A percentile compares a stretch with the other conserved stretches of the same genome.
These are phyloP conservation scores for Gossypium anomalum DNA, from an alignment of 345 rosid genomes.

Conservation along the genomic window DNA sequence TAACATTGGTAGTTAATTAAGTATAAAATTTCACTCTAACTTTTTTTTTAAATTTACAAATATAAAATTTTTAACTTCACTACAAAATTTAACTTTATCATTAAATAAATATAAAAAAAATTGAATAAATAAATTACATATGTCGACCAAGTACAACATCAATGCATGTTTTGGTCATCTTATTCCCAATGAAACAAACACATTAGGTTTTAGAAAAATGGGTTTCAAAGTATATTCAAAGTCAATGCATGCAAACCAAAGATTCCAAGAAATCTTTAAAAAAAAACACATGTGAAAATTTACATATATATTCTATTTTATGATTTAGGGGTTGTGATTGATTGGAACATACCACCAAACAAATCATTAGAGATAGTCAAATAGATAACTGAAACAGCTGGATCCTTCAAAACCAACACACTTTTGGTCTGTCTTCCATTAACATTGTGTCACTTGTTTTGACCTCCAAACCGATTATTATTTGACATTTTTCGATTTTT, in stretches of 20 bases:
- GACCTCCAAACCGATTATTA: not conserved
- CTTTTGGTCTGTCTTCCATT: constrained; percentile 12
- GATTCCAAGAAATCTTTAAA: not conserved
- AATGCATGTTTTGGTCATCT: not conserved
- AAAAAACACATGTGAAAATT: not conserved
- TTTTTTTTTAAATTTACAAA: no score
- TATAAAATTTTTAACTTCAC: no score
- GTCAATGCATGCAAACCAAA: constrained; percentile 2
- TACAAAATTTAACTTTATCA: no score
- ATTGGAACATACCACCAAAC: constrained; percentile 8
- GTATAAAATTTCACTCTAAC: no score
- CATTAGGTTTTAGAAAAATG: not conserved
- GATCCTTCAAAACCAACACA: constrained; percentile 9
- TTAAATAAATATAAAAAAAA: no score
- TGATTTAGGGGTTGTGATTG: not conserved
- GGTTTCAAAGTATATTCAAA: not conserved
- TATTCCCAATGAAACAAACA: not conserved
- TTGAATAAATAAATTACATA: not conserved
- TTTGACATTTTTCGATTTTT: not conserved
- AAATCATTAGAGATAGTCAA: not conserved
- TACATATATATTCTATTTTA: no score
- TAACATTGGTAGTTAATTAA: no score
- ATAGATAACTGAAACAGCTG: constrained; percentile 15
- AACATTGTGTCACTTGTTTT: not conserved
- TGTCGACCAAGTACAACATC: not conserved